A percentile compares a stretch with the other conserved stretches of the same genome.
Evolutionary conservation across 805 yeast species (phyloP).

Genomic region (Candida endomychidarum): DNA sequence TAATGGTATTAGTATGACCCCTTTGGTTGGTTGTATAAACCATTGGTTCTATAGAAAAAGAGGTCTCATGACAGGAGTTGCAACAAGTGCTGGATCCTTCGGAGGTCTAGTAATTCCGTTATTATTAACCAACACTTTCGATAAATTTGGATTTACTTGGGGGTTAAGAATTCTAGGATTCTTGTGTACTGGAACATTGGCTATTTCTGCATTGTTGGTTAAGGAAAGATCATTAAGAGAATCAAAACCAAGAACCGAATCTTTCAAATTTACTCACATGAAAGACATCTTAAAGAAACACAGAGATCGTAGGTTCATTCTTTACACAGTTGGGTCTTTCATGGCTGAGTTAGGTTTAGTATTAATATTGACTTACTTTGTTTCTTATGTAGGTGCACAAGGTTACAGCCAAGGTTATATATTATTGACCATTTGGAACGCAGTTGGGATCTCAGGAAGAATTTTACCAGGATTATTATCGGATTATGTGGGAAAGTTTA

Average conservation of each 20-base stretch:
- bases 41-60: constrained; percentile 65
- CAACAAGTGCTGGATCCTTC: constrained; percentile 64
- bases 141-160: constrained; percentile 56
- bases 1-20: constrained; percentile 57
- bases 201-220: constrained; percentile 23
- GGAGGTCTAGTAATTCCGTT: constrained; percentile 66
- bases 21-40: constrained; percentile 58
- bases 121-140: constrained; percentile 45
- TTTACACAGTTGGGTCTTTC: constrained; percentile 33
- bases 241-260: background rate
- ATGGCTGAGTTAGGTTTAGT: constrained; percentile 53
- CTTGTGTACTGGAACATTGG: constrained; percentile 26
- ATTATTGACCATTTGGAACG: constrained; percentile 48
- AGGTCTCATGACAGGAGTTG: constrained; percentile 57
- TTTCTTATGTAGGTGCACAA: constrained; percentile 53
- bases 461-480: constrained; percentile 54
- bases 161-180: constrained; percentile 51
- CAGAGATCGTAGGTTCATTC: constrained; percentile 21
- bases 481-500: constrained; percentile 56
- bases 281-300: constrained; percentile 4
- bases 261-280: background rate
- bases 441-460: constrained; percentile 51
- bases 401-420: constrained; percentile 47
- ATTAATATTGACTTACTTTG: constrained; percentile 51
- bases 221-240: constrained; percentile 26